Conservation (phyloP, 1,284 basidiomycete genomes). For the Inonotus obliquus region DNA sequence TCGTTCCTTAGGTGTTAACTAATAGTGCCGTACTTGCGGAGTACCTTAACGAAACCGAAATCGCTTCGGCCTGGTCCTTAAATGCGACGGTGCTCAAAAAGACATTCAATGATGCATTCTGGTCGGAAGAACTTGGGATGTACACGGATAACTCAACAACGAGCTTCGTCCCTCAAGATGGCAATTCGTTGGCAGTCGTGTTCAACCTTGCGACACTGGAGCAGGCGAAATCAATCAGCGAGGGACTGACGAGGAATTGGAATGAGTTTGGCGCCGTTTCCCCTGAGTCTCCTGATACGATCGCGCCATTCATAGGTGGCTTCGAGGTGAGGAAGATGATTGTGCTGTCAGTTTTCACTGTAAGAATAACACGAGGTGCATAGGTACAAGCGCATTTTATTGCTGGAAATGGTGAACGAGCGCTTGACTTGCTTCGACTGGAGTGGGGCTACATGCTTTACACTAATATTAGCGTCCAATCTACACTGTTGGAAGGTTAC, state of each 20-base stretch:
- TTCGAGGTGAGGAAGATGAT: constrained; percentile 36
- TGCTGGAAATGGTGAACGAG: constrained; percentile 41
- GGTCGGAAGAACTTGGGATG: constrained; percentile 40
- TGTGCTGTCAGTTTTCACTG: background rate
- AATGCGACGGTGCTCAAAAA: constrained; percentile 42
- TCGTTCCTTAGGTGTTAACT: constrained; percentile 36
- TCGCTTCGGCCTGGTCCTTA: constrained; percentile 32
- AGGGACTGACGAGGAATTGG: constrained; percentile 43
- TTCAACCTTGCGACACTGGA: constrained; percentile 42
- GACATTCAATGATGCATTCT: constrained; percentile 40
- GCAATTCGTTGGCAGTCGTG: constrained; percentile 44
- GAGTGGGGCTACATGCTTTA: constrained; percentile 54
- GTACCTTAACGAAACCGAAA: constrained; percentile 32
- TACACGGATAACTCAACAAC: constrained; percentile 43
- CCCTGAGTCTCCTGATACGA: constrained; percentile 48
- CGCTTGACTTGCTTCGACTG: constrained; percentile 41
- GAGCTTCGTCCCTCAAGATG: constrained; percentile 45
- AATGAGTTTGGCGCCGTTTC: constrained; percentile 43
- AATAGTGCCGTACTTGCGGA: constrained; percentile 43
- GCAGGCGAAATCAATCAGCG: constrained; percentile 39
- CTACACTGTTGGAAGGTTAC: constrained; percentile 47
- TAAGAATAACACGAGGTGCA: background rate
- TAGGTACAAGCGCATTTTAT: constrained; percentile 49
- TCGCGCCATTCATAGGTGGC: constrained; percentile 46
- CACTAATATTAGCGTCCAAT: constrained; percentile 45